These are phyloP conservation scores for Calonectria fujianensis DNA, from an alignment of 2,329 filamentous ascomycete genomes.

Conservation along the genomic window DNA sequence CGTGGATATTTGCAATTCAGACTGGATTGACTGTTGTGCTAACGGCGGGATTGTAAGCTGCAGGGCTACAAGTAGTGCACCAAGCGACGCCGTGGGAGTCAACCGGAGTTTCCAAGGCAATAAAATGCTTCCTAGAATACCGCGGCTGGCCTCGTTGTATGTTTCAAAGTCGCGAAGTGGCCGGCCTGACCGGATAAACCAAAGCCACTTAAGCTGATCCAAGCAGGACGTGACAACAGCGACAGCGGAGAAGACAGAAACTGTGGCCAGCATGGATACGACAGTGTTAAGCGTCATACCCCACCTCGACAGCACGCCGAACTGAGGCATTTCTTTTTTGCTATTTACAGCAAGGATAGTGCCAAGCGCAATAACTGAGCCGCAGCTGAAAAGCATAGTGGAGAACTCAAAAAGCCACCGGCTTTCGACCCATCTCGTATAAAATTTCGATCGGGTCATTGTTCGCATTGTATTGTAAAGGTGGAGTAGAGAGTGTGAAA, in stretches of 20 bases:
- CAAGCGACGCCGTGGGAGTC: not conserved
- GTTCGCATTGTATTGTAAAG: not conserved
- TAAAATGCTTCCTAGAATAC: not conserved
- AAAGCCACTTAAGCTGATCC: not conserved
- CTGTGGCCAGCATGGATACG: not conserved
- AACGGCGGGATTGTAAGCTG: not conserved
- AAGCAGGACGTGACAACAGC: not conserved
- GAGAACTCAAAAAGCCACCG: not conserved
- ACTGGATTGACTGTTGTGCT: conserved; percentile 1
- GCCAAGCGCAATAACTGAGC: not conserved
- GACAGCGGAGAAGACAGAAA: not conserved
- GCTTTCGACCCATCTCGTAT: not conserved
- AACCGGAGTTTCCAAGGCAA: not conserved
- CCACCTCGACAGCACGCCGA: not conserved
- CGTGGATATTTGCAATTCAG: not conserved
- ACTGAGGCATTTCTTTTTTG: not conserved
- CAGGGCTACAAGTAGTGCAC: not conserved
- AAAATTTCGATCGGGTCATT: not conserved
- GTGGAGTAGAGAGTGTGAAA: not conserved
- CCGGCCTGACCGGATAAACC: not conserved
- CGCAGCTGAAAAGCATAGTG: not conserved
- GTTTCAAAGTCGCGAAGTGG: conserved; percentile 1
- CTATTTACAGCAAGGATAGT: not conserved
- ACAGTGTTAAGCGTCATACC: not conserved
- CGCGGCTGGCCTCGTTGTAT: not conserved